Base-by-base conservation (phyloP, 805 yeast species). In the Metschnikowia baotianmanensis region DNA sequence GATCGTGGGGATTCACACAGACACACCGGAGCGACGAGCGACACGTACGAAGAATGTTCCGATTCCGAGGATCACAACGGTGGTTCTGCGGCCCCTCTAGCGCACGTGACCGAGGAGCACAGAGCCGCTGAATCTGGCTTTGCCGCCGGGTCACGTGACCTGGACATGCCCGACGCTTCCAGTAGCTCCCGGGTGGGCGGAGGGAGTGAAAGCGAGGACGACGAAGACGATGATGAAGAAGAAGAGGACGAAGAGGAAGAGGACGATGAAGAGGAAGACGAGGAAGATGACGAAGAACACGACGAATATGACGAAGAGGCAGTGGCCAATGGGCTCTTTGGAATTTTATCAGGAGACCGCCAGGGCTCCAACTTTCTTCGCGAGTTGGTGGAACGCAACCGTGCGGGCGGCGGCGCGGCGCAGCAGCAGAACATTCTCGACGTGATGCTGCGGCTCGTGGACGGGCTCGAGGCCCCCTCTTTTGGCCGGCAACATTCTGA, bases 371-470 rank as follows among this genome's bases (percentile, higher is more conserved):
- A 36, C 13, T 26, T 48, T 21, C 38, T 48, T 11, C 47, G 50
- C 5, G 45, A 30, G 17, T 23, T 42, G 17, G 31, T 45, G 35
- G 52, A 35, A 34, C 34, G 46, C 8, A 36, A 31, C 25, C 36
- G 43, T 5, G 29, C 22, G 3, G 25, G 31, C 22, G 23, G 31
- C 13, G 35, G 38, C 16, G 13, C 33, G 5, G 24, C 20, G 6
- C 25, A 26, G 6, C 45, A 34, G 22, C 38, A 42, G 18, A 55
- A 56, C 12, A 59, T 67, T 44, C 60, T 54, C 2, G 69, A 63
- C 28, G 64, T 59, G 5, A 55, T 66, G 36, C 68, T 61, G 40
- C 47, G 69, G 29, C 49, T 67, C 7, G 62, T 67, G 53, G 62
- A 62, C 12, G 61, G 62, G n/a, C 44, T 62, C 20, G 62, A 54